Evolutionary conservation across 805 yeast genomes (phyloP).

Genomic region (Cyberlindnera mississippiensis): DNA sequence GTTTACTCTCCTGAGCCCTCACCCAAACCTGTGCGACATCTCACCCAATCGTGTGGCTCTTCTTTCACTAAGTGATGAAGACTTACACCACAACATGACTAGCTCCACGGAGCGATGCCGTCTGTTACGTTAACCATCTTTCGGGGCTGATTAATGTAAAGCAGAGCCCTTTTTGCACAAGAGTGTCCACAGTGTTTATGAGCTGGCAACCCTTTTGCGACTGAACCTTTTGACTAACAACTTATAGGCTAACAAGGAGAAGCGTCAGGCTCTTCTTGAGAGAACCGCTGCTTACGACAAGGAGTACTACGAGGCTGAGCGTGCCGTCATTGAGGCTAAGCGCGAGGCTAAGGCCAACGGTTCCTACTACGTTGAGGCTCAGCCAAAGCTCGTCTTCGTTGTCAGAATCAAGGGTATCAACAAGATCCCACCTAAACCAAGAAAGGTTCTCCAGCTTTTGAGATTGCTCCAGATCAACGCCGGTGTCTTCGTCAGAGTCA

Average conservation of each 20-base stretch:
- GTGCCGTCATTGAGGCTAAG: slow-evolving; percentile 80
- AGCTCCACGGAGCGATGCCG: slow-evolving; percentile 60
- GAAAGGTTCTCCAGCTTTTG: slow-evolving; percentile 93
- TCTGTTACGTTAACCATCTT: slow-evolving; percentile 71
- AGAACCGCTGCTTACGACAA: slow-evolving; percentile 96
- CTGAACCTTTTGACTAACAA: slow-evolving; percentile 5
- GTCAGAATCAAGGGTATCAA: slow-evolving; percentile 98
- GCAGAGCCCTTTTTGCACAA: slow-evolving; percentile 1
- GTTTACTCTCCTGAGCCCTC: slow-evolving; percentile 34
- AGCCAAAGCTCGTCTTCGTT: slow-evolving; percentile 90
- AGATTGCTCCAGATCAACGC: slow-evolving; percentile 92
- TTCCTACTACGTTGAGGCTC: slow-evolving; percentile 92
- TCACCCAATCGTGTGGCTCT: neutral
- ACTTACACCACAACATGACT: slow-evolving; percentile 52
- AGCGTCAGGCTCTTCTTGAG: slow-evolving; percentile 73
- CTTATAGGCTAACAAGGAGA: slow-evolving; percentile 45
- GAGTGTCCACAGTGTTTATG: no score
- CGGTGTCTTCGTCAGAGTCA: slow-evolving; percentile 91
- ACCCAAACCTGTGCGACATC: neutral
- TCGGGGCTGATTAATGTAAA: slow-evolving; percentile 56
- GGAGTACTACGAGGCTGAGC: slow-evolving; percentile 92
- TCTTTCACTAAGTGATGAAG: slow-evolving; percentile 38
- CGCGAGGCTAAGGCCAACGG: slow-evolving; percentile 93
- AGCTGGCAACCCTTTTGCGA: neutral
- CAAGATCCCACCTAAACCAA: slow-evolving; percentile 99